Conservation (phyloP, 306 rosid genomes). For the barrel medic (Medicago truncatula) region MtrunA17r5.0-ANR NC_053044.1:38462001-38462500, state of each 20-base stretch:
- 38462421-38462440: slow-evolving; percentile 9
- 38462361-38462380: slow-evolving; percentile 97
- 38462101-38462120: slow-evolving; percentile 40
- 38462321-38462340: slow-evolving; percentile 92
- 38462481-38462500: slow-evolving; percentile 14
- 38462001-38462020: slow-evolving; percentile 86
- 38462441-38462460: slow-evolving; percentile 9
- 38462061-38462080: slow-evolving; percentile 97
- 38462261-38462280: slow-evolving; percentile 13
- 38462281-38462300: slow-evolving; percentile 22
- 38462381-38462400: slow-evolving; percentile 99
- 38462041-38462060: slow-evolving; percentile 96
- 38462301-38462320: slow-evolving; percentile 64
- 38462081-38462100: slow-evolving; percentile 96
- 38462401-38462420: slow-evolving; percentile 52
- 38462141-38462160: neutral
- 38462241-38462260: slow-evolving; percentile 7
- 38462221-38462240: slow-evolving; percentile 12
- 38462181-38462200: neutral
- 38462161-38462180: neutral
- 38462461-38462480: slow-evolving; percentile 20
- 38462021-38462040: slow-evolving; percentile 98
- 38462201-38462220: neutral
- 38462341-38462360: slow-evolving; percentile 96
- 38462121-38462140: slow-evolving; percentile 18